Evolutionary conservation across 1,284 basidiomycete genomes (phyloP).

Genomic region (Omphalotus olearius): DNA sequence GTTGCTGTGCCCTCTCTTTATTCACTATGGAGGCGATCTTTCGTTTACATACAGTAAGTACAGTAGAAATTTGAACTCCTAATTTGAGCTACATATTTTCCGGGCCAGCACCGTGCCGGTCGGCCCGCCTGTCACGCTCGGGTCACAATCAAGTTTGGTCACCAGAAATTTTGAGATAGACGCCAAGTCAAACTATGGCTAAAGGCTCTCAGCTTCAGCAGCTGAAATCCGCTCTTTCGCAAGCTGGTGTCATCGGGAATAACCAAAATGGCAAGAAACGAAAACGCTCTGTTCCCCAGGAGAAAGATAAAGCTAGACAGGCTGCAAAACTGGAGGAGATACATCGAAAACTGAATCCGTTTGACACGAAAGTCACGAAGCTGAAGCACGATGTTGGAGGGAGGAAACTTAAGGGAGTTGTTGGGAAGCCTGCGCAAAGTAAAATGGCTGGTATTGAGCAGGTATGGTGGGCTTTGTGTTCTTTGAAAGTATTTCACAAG

Average conservation of each 20-base stretch:
- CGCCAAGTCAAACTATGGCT: slow-evolving; percentile 36
- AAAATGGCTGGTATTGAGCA: slow-evolving; percentile 89
- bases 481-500: slow-evolving; percentile 6
- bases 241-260: slow-evolving; percentile 69
- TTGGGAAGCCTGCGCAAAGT: slow-evolving; percentile 81
- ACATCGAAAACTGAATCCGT: slow-evolving; percentile 84
- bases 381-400: slow-evolving; percentile 93
- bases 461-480: slow-evolving; percentile 41
- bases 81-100: too few relatives aligned
- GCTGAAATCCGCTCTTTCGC: slow-evolving; percentile 78
- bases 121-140: too few relatives aligned
- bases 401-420: slow-evolving; percentile 79
- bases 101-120: too few relatives aligned
- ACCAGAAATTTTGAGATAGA: too few relatives aligned
- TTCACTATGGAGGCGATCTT: too few relatives aligned
- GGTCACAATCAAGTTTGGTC: too few relatives aligned
- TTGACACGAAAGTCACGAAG: slow-evolving; percentile 89
- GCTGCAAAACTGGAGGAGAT: slow-evolving; percentile 83
- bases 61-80: too few relatives aligned
- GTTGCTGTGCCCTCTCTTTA: too few relatives aligned
- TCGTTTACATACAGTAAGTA: too few relatives aligned
- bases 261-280: slow-evolving; percentile 63
- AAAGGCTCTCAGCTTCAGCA: slow-evolving; percentile 82
- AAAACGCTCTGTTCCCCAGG: slow-evolving; percentile 55
- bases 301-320: slow-evolving; percentile 77